Evolutionary conservation across 768 basidiomycete species (phyloP).

Genomic region (Phaffia tasmanica): DNA sequence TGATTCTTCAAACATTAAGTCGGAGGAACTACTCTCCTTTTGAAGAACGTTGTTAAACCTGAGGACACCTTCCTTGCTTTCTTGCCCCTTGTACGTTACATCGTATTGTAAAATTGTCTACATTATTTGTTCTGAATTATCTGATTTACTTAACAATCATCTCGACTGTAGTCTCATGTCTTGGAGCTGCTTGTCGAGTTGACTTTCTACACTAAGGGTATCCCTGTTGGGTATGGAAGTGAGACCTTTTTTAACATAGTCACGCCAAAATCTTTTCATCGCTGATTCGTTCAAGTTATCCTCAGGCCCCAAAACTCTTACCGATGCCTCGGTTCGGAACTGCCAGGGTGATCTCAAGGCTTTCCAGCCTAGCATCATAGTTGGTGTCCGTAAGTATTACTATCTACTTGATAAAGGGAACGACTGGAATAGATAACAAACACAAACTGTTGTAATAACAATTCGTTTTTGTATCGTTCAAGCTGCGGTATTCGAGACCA

Average conservation of each 20-base stretch:
- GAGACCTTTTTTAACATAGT: not conserved
- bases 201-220: slow-evolving; percentile 30
- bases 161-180: slow-evolving; percentile 34
- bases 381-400: slow-evolving; percentile 31
- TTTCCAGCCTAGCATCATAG: slow-evolving; percentile 34
- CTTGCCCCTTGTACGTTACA: not conserved
- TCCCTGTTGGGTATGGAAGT: not conserved
- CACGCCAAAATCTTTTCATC: slow-evolving; percentile 24
- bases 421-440: not conserved
- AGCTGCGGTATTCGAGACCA: slow-evolving; percentile 24
- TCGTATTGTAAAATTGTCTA: not conserved
- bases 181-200: slow-evolving; percentile 37
- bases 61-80: slow-evolving; percentile 25
- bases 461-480: not conserved
- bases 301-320: slow-evolving; percentile 36
- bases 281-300: slow-evolving; percentile 30
- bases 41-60: slow-evolving; percentile 4
- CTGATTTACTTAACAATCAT: slow-evolving; percentile 14
- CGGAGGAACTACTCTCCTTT: slow-evolving; percentile 13
- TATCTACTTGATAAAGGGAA: slow-evolving; percentile 5
- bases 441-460: not conserved
- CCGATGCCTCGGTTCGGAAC: slow-evolving; percentile 35
- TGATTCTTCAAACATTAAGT: not conserved
- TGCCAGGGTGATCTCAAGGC: slow-evolving; percentile 36
- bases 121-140: not conserved